Conservation (phyloP, 805 yeast species). For the Barnettozyma pratensis region DNA sequence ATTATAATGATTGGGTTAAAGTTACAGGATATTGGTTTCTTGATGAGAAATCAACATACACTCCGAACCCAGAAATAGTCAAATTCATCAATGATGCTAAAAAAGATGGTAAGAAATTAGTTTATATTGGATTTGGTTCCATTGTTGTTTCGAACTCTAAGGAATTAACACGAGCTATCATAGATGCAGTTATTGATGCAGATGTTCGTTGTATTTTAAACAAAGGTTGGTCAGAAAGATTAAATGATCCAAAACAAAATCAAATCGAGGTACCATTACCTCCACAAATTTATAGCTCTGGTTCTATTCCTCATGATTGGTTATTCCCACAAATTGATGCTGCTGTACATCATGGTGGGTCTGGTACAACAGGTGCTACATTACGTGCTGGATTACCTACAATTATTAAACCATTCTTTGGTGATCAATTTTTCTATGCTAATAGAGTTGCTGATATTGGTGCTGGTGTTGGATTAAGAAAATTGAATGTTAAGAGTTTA, state of each 20-base stretch:
- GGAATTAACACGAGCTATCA: constrained; percentile 70
- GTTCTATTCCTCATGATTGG: constrained; percentile 91
- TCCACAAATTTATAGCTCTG: constrained; percentile 59
- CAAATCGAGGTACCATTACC: constrained; percentile 49
- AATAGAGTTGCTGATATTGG: constrained; percentile 84
- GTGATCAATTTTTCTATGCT: constrained; percentile 93
- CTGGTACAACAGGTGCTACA: constrained; percentile 94
- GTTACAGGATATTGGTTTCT: constrained; percentile 96
- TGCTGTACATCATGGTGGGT: constrained; percentile 96
- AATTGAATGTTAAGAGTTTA: constrained; percentile 59
- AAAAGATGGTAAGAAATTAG: constrained; percentile 58
- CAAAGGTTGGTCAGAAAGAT: constrained; percentile 92
- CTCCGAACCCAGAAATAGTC: constrained; percentile 50
- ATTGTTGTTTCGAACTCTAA: constrained; percentile 84
- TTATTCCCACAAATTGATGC: constrained; percentile 84
- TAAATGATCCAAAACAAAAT: constrained; percentile 30
- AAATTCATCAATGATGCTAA: constrained; percentile 62
- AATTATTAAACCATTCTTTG: constrained; percentile 89
- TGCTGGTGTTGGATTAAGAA: constrained; percentile 67
- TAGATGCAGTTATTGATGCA: constrained; percentile 72
- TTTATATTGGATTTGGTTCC: constrained; percentile 93
- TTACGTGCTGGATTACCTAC: constrained; percentile 85
- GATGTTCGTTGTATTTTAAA: constrained; percentile 84
- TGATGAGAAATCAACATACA: constrained; percentile 53
- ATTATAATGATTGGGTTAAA: constrained; percentile 91